A percentile compares a stretch with the other conserved stretches of the same genome.
These are phyloP conservation scores for Tillandsia leiboldiana DNA, from an alignment of 176 grass and related monocot species.

Conservation along the genomic window DNA sequence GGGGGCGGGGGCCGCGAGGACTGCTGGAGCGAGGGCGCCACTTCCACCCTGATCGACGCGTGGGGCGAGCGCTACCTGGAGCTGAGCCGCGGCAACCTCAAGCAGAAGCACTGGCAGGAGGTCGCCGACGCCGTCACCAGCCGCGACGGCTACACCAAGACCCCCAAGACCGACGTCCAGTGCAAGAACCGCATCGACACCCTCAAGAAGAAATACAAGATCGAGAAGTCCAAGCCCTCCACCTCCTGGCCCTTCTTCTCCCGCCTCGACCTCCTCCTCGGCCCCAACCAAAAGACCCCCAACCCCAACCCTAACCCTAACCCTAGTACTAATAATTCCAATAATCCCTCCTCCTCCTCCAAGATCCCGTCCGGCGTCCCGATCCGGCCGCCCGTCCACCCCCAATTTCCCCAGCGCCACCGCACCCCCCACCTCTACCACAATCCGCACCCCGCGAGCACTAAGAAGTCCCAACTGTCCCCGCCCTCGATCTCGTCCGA, in stretches of 20 bases:
- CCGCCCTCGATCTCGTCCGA: conserved; percentile 14
- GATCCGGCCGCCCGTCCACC: conserved; percentile 29
- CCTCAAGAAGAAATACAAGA: conserved; percentile 99
- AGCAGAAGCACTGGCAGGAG: conserved; percentile 98
- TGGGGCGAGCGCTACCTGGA: conserved; percentile 92
- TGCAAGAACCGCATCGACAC: conserved; percentile 99
- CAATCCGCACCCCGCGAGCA: not conserved
- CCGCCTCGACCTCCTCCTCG: conserved; percentile 65
- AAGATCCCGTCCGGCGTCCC: conserved; percentile 16
- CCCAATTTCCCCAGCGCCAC: conserved; percentile 53
- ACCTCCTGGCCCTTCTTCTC: conserved; percentile 79
- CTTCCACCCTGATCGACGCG: conserved; percentile 79
- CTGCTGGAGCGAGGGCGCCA: conserved; percentile 93
- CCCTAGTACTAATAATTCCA: not conserved
- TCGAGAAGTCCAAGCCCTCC: conserved; percentile 59
- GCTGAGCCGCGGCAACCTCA: conserved; percentile 83
- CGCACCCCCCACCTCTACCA: conserved; percentile 32
- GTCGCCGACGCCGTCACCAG: conserved; percentile 84
- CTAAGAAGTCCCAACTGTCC: conserved; percentile 26
- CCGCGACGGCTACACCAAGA: conserved; percentile 74
- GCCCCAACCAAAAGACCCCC: conserved; percentile 40
- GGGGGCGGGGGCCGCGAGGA: conserved; percentile 63
- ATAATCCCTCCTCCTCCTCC: not conserved
- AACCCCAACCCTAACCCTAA: conserved; percentile 18
- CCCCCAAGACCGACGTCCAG: conserved; percentile 69